phyloP scores from a whole-genome alignment of 2,329 filamentous ascomycete species.

The Ophiostoma ulmi region DNA sequence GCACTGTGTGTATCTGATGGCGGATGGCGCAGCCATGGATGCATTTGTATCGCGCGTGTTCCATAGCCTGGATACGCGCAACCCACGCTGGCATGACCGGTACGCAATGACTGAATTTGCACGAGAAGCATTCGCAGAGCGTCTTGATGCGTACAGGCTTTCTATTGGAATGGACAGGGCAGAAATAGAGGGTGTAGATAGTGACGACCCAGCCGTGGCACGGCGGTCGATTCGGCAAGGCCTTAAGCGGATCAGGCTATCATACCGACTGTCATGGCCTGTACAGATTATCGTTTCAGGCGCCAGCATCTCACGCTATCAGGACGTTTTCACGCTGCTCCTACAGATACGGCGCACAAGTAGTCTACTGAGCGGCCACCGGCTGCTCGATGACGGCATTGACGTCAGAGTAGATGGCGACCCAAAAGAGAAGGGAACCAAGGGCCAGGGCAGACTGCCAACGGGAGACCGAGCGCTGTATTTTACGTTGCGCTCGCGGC shows the following conservation, averaged over 20 bases:
- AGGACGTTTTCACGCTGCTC: conserved; percentile 67
- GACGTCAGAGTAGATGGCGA: conserved; percentile 30
- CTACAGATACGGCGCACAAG: conserved; percentile 71
- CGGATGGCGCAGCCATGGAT: conserved; percentile 64
- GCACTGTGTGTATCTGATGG: conserved; percentile 69
- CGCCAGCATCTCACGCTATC: conserved; percentile 60
- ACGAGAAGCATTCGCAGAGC: conserved; percentile 61
- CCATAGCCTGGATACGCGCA: conserved; percentile 61
- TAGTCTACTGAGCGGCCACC: conserved; percentile 57
- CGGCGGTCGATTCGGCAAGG: conserved; percentile 56
- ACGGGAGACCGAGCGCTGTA: conserved; percentile 44
- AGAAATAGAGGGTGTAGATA: neutral
- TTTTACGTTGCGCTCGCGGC: conserved; percentile 59
- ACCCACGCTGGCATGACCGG: conserved; percentile 67
- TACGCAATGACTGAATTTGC: conserved; percentile 75
- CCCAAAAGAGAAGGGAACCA: conserved; percentile 2
- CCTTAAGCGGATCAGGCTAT: conserved; percentile 59
- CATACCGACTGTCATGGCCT: conserved; percentile 63
- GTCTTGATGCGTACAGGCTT: conserved; percentile 42
- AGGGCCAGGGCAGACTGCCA: neutral
- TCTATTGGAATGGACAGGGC: conserved; percentile 12
- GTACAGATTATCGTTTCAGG: conserved; percentile 68
- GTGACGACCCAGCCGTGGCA: conserved; percentile 41
- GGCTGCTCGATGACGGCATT: conserved; percentile 38
- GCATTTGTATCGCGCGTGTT: conserved; percentile 66